Evolutionary conservation across 371 early-diverging fungal species (phyloP), one percentile per base, ranked within the genome.

Genomic region (Smittium culicis): DNA sequence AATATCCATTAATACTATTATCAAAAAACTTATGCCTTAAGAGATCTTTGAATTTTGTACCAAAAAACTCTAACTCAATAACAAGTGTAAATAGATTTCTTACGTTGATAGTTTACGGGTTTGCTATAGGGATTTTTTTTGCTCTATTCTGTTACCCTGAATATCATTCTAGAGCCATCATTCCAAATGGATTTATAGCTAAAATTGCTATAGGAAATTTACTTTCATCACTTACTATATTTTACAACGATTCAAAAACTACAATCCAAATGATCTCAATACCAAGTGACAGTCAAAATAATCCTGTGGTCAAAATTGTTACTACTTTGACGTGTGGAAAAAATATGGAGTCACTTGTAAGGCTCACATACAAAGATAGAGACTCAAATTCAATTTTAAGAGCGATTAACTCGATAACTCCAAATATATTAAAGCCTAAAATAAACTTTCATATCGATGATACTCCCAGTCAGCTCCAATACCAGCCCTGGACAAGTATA

Each of bases 401-500:
- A 20, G 20, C 45, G 5, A 5, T 45, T 11, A 45, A 45, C 11
- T 20, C 20, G 5, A 11, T 45, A 11, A 45, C 45, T 11, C 45
- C 45, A 5, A 45, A 45, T 20, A 45, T 45, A 5, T 45, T 45
- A 5, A 45, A 45, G 20, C 45, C 45, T 20, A 45, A 45, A 5
- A 5, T 11, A 11, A 20, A 45, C 5, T 45, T 45, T 45, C 20
- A 11, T 65, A 45, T 45, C 20, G 45, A 45, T 45, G 45, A 45
- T 20, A 45, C 5, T 20, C 45, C 45, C 5, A 45, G 20, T 11
- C 45, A 5, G 20, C 20, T 11, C n/a, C 24, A 27, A 35, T 68
- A 66, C 65, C 28, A 69, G 2, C 55, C 68, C 55, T 76, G 68
- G 68, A 73, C 69, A 54, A 73, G 73, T 20, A 45, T 76, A n/a